phyloP scores from a whole-genome alignment of 1,284 basidiomycete species.

The Cryptococcus sp. region DNA sequence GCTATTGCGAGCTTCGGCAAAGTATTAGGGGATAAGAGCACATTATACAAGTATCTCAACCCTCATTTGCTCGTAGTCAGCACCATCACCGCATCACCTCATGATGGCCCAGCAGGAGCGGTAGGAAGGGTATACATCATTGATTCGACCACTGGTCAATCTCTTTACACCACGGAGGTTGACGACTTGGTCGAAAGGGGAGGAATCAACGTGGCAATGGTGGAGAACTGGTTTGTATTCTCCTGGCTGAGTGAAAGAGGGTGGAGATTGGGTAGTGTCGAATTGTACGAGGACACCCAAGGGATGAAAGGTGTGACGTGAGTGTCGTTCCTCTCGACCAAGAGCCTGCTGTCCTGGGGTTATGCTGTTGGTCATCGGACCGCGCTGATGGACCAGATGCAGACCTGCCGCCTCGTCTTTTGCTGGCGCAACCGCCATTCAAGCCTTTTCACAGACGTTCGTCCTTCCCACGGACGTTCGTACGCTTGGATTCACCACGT shows the following conservation, averaged over 20 bases:
- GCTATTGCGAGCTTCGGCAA: constrained; percentile 76
- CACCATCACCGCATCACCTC: constrained; percentile 56
- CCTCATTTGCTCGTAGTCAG: constrained; percentile 72
- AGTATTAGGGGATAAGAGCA: constrained; percentile 81
- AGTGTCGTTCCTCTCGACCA: constrained; percentile 5
- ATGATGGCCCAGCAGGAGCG: constrained; percentile 1
- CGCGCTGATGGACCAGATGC: neutral
- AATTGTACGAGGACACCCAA: constrained; percentile 76
- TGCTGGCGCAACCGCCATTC: constrained; percentile 59
- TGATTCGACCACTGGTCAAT: constrained; percentile 74
- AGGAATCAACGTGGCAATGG: constrained; percentile 64
- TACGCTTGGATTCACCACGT: constrained; percentile 72
- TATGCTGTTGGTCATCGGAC: neutral
- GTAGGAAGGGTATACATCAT: constrained; percentile 68
- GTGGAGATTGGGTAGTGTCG: constrained; percentile 72
- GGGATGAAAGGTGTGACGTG: constrained; percentile 73
- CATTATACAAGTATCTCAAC: constrained; percentile 93
- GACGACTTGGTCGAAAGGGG: constrained; percentile 45
- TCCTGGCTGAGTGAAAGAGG: constrained; percentile 62
- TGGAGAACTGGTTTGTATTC: constrained; percentile 94
- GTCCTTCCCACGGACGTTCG: constrained; percentile 69
- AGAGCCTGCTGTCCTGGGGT: too few species aligned
- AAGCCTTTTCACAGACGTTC: constrained; percentile 70
- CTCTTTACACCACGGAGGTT: constrained; percentile 64
- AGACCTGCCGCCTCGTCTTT: constrained; percentile 76